phyloP scores from a whole-genome alignment of 345 rosid genomes.

The Hirschfeldia incana region DNA sequence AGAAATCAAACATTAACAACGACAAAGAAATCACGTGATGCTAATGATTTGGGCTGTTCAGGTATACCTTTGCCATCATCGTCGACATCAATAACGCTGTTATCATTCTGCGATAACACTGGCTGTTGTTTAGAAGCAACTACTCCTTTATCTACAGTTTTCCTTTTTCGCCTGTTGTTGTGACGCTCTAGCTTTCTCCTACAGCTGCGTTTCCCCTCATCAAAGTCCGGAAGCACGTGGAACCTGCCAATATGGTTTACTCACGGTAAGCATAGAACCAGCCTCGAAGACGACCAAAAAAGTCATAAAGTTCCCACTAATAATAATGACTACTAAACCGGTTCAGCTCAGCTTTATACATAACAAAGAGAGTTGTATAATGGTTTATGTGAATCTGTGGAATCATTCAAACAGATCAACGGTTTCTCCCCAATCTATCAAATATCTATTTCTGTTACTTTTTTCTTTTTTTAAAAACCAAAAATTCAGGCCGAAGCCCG shows the following conservation, averaged over 20 bases:
- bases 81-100: slow-evolving; percentile 52
- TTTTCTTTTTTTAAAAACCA: no score
- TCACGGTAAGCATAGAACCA: not conserved
- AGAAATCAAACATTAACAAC: not conserved
- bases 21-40: slow-evolving; percentile 10
- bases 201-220: slow-evolving; percentile 92
- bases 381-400: not conserved
- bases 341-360: slow-evolving; percentile 6
- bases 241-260: slow-evolving; percentile 55
- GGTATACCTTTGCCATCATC: slow-evolving; percentile 62
- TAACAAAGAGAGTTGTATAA: slow-evolving; percentile 12
- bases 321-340: not conserved
- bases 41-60: not conserved
- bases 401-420: slow-evolving; percentile 1
- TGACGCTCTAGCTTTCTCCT: slow-evolving; percentile 93
- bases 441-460: no score
- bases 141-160: slow-evolving; percentile 44
- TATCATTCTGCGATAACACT: slow-evolving; percentile 46
- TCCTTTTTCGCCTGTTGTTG: slow-evolving; percentile 77
- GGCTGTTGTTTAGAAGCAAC: slow-evolving; percentile 44
- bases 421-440: not conserved
- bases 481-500: no score
- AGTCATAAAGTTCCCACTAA: not conserved
- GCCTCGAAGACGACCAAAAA: not conserved
- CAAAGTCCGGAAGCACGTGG: slow-evolving; percentile 80